Base-by-base conservation (phyloP, 352 stramenopile genomes). In the Globisporangium lucens region DNA sequence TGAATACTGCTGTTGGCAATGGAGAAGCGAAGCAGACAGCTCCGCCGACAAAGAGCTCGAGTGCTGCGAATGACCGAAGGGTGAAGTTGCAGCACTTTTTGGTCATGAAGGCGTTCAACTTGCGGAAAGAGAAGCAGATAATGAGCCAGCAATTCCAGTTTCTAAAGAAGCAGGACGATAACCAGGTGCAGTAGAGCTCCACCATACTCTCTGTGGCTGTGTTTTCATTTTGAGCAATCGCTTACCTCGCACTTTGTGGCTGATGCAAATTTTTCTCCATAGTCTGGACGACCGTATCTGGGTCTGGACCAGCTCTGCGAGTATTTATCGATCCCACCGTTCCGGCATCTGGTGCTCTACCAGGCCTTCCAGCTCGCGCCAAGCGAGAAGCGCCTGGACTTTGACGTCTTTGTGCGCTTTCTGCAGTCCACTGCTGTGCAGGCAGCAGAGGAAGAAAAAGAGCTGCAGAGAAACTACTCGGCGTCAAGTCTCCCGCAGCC, bases 31-130 rank as follows among this genome's bases (percentile, higher is more conserved):
- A 33, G 47, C n/a, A 35, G 20, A 3, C 10, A 15, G 6, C 12
- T 2, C 33, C 35, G 5, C 41, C 56, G 24, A 47, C 20, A 8
- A 72, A 65, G 56, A 36, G 27, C 15, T 61, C 46, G 15, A 53
- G 17, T 24, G 55, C 60, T 15, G 55, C 43, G 29, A 30, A 46
- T 0, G 71, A 89, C 17, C 79, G 82, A 38, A 73, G 74, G 0
- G 63, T 83, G 17, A 90, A 93, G 69, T 68, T 94, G 66, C 85
- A 95, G 66, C 76, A 91, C 41, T 94, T 95, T 46, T 69, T 94
- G 41, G 76, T 92, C 49, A 77, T 94, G 66, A 90, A 89, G 49
- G 88, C 88, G 20, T 95, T 90, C 71, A 95, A 94, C 71, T 61
- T 93, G 51, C 84, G 88, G 30, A 78, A 80, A 41, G 38, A 57